Percentiles rank a stretch among this genome's conserved stretches.
phyloP scores from a whole-genome alignment of 2,329 filamentous ascomycete genomes.

The Colletotrichum euphorbiae region DNA sequence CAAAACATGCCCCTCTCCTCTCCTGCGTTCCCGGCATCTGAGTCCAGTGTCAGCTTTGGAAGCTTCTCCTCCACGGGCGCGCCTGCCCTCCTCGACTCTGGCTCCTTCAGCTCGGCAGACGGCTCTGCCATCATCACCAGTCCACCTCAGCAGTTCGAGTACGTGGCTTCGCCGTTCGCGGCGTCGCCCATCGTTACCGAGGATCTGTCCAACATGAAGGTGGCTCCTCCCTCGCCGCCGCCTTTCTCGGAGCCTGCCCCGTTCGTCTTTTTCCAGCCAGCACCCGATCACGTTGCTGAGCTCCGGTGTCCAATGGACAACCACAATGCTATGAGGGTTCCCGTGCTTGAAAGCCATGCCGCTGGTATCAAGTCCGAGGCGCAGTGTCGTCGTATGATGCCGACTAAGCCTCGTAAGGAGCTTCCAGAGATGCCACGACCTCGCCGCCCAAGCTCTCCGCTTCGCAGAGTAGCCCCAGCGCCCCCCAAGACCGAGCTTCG shows the following conservation, averaged over 20 bases:
- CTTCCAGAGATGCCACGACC: slow-evolving; percentile 34
- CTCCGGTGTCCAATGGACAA: slow-evolving; percentile 10
- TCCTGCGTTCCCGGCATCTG: slow-evolving; percentile 21
- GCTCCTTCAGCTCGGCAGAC: slow-evolving; percentile 27
- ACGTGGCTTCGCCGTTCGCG: slow-evolving; percentile 23
- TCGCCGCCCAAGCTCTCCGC: slow-evolving; percentile 4
- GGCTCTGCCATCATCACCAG: slow-evolving; percentile 16
- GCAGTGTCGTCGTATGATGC: not conserved
- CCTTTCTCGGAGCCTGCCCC: slow-evolving; percentile 32
- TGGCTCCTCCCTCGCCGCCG: slow-evolving; percentile 14
- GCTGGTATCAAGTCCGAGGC: slow-evolving; percentile 3
- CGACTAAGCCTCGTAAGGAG: slow-evolving; percentile 26
- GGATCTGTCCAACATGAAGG: slow-evolving; percentile 15
- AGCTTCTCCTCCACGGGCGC: slow-evolving; percentile 38
- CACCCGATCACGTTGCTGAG: slow-evolving; percentile 14
- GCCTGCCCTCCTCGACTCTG: slow-evolving; percentile 25
- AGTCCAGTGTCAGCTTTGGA: slow-evolving; percentile 26
- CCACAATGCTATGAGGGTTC: not conserved
- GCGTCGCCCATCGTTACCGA: slow-evolving; percentile 24
- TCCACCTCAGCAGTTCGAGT: slow-evolving; percentile 27
- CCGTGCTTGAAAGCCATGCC: not conserved
- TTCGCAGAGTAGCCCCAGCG: not conserved
- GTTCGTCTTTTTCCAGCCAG: slow-evolving; percentile 18
- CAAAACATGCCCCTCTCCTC: slow-evolving; percentile 26
- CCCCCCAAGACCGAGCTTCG: slow-evolving; percentile 21